phyloP scores from a whole-genome alignment of 805 yeast genomes.

The Metschnikowia kunwiensis region DNA sequence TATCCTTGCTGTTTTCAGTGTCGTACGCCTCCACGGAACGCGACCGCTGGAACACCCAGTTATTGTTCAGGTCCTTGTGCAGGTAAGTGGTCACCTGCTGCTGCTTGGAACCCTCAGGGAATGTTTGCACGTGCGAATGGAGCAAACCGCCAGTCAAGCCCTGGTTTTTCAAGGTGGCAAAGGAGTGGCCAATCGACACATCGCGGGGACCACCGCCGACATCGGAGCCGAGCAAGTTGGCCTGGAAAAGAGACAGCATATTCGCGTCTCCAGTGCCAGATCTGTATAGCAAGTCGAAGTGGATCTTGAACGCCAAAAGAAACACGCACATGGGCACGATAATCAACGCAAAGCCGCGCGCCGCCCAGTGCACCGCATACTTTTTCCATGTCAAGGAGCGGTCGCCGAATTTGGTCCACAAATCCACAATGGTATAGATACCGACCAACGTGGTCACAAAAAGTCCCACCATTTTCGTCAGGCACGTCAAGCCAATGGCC shows the following conservation, averaged over 20 bases:
- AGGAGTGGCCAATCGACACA: conserved; percentile 50
- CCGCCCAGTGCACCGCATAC: conserved; percentile 61
- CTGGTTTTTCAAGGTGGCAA: conserved; percentile 40
- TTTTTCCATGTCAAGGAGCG: conserved; percentile 46
- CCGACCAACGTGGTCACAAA: conserved; percentile 88
- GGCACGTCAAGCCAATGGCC: conserved; percentile 82
- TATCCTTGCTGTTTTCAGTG: conserved; percentile 27
- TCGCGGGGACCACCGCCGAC: conserved; percentile 70
- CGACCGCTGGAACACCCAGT: conserved; percentile 48
- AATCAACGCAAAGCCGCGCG: conserved; percentile 63
- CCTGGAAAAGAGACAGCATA: conserved; percentile 81
- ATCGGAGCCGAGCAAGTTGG: conserved; percentile 63
- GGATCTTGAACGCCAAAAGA: conserved; percentile 66
- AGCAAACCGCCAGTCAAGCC: conserved; percentile 45
- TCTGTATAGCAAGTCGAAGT: conserved; percentile 67
- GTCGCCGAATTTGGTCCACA: conserved; percentile 84
- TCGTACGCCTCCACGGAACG: conserved; percentile 36
- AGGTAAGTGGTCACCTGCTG: conserved; percentile 47
- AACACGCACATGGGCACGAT: conserved; percentile 62
- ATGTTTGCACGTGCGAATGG: conserved; percentile 46
- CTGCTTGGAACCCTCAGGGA: conserved; percentile 47
- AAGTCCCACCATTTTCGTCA: conserved; percentile 96
- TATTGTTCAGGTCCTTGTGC: conserved; percentile 45
- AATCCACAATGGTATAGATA: conserved; percentile 78
- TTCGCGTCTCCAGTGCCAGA: conserved; percentile 80